Percentiles rank a stretch among this genome's conserved stretches.
Evolutionary conservation across 2,329 filamentous ascomycete species (phyloP).

Genomic region (Tolypocladium tundrense): DNA sequence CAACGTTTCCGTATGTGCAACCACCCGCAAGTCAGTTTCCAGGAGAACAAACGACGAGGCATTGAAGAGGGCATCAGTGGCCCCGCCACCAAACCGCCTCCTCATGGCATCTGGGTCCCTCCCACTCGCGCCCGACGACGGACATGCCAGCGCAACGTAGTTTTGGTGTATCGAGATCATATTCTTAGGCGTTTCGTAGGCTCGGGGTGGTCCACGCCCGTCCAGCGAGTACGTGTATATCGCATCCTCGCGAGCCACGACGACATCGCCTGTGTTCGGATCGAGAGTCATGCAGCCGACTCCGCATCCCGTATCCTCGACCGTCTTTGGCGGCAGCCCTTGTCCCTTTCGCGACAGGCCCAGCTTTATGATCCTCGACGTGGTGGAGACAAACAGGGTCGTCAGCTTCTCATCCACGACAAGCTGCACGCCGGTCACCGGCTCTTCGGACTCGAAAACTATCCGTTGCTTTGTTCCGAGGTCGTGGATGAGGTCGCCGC

Average conservation of each 20-base stretch:
- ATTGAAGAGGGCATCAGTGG: constrained; percentile 67
- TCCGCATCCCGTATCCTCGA: constrained; percentile 83
- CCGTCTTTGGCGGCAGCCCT: constrained; percentile 74
- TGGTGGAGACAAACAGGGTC: constrained; percentile 86
- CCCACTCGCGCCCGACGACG: constrained; percentile 48
- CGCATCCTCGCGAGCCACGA: constrained; percentile 90
- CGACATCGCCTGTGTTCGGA: constrained; percentile 66
- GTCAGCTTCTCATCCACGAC: constrained; percentile 50
- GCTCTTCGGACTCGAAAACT: constrained; percentile 94
- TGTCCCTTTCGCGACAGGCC: constrained; percentile 82
- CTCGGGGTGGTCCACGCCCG: constrained; percentile 77
- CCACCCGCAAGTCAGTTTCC: constrained; percentile 83
- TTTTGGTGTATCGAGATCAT: constrained; percentile 69
- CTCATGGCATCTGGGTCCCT: constrained; percentile 49
- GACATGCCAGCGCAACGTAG: constrained; percentile 80
- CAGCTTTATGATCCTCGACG: constrained; percentile 74
- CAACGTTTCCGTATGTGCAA: constrained; percentile 81
- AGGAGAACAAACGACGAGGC: constrained; percentile 82
- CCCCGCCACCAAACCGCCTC: constrained; percentile 61
- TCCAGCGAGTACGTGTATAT: constrained; percentile 87
- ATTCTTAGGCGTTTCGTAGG: constrained; percentile 85
- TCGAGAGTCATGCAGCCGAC: constrained; percentile 94
- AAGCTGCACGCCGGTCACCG: constrained; percentile 84
- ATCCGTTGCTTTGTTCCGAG: constrained; percentile 88
- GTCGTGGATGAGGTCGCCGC: constrained; percentile 91